Conservation (phyloP, 805 yeast genomes). For the Cephaloascus albidus region DNA sequence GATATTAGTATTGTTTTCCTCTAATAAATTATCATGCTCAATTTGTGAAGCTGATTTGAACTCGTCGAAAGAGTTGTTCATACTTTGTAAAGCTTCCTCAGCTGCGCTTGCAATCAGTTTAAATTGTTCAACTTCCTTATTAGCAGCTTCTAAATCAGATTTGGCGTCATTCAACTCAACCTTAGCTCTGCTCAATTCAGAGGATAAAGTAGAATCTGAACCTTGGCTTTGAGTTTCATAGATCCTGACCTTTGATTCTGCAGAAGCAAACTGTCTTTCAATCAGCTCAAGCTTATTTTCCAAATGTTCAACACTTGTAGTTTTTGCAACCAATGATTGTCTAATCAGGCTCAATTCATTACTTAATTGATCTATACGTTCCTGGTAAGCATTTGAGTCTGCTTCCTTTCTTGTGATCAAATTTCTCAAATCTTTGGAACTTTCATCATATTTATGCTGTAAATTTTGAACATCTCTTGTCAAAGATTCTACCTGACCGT, state of each 20-base stretch:
- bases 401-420: constrained; percentile 45
- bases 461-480: constrained; percentile 34
- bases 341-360: constrained; percentile 31
- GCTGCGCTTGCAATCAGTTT: constrained; percentile 55
- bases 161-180: constrained; percentile 36
- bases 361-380: constrained; percentile 48
- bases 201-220: constrained; percentile 10
- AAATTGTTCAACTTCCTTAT: constrained; percentile 50
- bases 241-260: constrained; percentile 11
- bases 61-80: constrained; percentile 45
- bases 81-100: constrained; percentile 50
- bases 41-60: constrained; percentile 17
- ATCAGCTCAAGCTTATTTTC: constrained; percentile 23
- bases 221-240: constrained; percentile 11
- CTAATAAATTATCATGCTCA: constrained; percentile 3
- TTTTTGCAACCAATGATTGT: constrained; percentile 32
- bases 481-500: constrained; percentile 38
- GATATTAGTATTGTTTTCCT: constrained; percentile 2
- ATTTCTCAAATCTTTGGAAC: constrained; percentile 41
- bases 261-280: constrained; percentile 14
- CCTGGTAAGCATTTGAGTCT: constrained; percentile 47
- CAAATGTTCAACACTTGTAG: constrained; percentile 25
- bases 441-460: constrained; percentile 37
- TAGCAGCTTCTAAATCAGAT: constrained; percentile 47
- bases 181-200: constrained; percentile 9